Percentiles rank a stretch among this genome's conserved stretches.
Evolutionary conservation across 2,329 filamentous ascomycete genomes (phyloP).

Genomic region (Ceratocystis lukuohia): DNA sequence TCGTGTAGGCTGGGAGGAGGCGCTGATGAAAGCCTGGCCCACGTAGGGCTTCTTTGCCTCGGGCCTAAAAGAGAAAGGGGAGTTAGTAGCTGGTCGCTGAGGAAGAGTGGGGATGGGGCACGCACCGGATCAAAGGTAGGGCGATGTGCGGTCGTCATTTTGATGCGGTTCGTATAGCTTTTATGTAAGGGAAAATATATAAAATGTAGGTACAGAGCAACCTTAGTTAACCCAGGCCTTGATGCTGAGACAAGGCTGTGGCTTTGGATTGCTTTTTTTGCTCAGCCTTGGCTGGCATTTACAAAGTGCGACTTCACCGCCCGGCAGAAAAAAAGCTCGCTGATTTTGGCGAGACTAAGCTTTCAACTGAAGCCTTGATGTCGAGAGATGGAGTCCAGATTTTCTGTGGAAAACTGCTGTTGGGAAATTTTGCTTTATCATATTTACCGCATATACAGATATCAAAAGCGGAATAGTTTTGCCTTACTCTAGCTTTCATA

Average conservation of each 20-base stretch:
- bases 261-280: not conserved
- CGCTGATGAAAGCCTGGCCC: conserved; percentile 94
- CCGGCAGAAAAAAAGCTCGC: conserved; percentile 32
- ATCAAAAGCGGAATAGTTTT: not conserved
- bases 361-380: no score
- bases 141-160: conserved; percentile 58
- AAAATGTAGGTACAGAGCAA: not conserved
- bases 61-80: conserved; percentile 41
- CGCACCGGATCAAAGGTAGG: conserved; percentile 90
- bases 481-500: not conserved
- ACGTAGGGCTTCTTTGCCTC: conserved; percentile 86
- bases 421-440: no score
- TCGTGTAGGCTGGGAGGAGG: conserved; percentile 82
- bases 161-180: not conserved
- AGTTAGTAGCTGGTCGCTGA: conserved; percentile 15
- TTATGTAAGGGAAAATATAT: not conserved
- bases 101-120: conserved; percentile 14
- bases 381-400: no score
- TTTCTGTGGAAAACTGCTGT: no score
- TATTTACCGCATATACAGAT: no score
- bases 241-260: conserved; percentile 10
- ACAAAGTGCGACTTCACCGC: conserved; percentile 33
- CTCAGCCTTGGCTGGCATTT: conserved; percentile 7
- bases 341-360: not conserved
- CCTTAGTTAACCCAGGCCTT: not conserved